A percentile compares a stretch with the other conserved stretches of the same genome.
Evolutionary conservation across 1,139 yeast species (phyloP).

Genomic region (Suhomyces anneliseae): DNA sequence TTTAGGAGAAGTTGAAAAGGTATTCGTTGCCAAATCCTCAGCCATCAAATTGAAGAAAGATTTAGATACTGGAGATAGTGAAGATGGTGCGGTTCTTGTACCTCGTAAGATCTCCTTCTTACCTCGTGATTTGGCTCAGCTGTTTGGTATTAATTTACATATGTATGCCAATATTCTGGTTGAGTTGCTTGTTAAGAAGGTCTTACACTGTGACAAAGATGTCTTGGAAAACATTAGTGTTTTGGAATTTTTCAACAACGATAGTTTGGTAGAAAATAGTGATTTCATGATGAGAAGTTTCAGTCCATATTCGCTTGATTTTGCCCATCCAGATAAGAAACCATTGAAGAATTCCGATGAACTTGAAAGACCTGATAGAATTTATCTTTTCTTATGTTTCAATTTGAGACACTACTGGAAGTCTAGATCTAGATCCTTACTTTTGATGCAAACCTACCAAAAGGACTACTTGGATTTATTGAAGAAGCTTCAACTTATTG

Average conservation of each 20-base stretch:
- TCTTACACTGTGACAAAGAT: slow-evolving; percentile 71
- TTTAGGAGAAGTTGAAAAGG: slow-evolving; percentile 70
- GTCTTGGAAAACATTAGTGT: slow-evolving; percentile 68
- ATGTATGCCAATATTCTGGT: slow-evolving; percentile 66
- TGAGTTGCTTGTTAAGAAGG: slow-evolving; percentile 60
- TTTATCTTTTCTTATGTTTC: slow-evolving; percentile 75
- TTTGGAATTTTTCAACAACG: slow-evolving; percentile 77
- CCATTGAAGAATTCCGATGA: slow-evolving; percentile 62
- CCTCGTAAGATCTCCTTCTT: slow-evolving; percentile 57
- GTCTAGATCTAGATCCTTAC: slow-evolving; percentile 75
- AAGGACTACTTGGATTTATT: slow-evolving; percentile 72
- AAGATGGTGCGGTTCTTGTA: slow-evolving; percentile 28
- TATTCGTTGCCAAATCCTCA: slow-evolving; percentile 67
- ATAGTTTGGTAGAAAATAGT: slow-evolving; percentile 71
- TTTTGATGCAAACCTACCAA: slow-evolving; percentile 66
- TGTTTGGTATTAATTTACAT: slow-evolving; percentile 89
- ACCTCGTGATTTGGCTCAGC: slow-evolving; percentile 76
- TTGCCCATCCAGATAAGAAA: slow-evolving; percentile 30
- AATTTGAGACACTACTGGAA: slow-evolving; percentile 84
- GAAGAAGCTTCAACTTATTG: slow-evolving; percentile 62
- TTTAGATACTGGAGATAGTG: slow-evolving; percentile 24
- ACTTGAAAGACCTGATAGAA: slow-evolving; percentile 77
- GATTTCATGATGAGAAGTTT: slow-evolving; percentile 63
- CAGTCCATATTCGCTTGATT: slow-evolving; percentile 68
- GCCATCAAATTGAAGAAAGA: slow-evolving; percentile 42